Conservation (phyloP, 352 stramenopile genomes). For the Aphanomyces euteiches region DNA sequence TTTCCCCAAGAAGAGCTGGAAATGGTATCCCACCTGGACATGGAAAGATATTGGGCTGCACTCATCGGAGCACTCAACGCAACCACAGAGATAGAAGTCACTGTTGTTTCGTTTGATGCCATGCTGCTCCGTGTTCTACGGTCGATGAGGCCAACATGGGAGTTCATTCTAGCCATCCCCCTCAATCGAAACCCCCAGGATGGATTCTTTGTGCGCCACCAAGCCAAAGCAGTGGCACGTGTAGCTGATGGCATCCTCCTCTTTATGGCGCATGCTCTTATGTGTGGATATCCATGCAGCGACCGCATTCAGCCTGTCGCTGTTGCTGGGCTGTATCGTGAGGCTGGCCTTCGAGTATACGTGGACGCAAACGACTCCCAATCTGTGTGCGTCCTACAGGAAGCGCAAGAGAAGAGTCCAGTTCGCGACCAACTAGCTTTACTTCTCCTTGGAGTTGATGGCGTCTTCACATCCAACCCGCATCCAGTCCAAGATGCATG, state of each 20-base stretch:
- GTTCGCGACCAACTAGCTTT: slow-evolving; percentile 12
- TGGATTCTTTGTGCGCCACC: neutral
- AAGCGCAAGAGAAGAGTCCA: neutral
- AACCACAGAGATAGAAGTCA: neutral
- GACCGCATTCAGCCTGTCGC: neutral
- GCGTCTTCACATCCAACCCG: slow-evolving; percentile 27
- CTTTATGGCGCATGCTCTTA: slow-evolving; percentile 1
- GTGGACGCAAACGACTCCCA: slow-evolving; percentile 13
- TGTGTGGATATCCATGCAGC: neutral
- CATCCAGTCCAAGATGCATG: slow-evolving; percentile 12
- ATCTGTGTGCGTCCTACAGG: neutral
- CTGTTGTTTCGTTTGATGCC: slow-evolving; percentile 9
- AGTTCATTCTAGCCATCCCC: neutral
- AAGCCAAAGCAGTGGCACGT: slow-evolving; percentile 8
- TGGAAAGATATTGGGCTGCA: neutral
- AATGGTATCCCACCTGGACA: neutral
- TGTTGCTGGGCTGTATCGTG: slow-evolving; percentile 14
- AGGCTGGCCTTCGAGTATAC: slow-evolving; percentile 12
- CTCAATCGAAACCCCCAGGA: neutral
- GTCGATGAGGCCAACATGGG: slow-evolving; percentile 7
- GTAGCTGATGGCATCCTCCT: slow-evolving; percentile 24
- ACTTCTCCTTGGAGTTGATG: slow-evolving; percentile 15
- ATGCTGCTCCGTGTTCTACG: neutral
- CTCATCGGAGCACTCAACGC: neutral
- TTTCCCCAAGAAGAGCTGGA: slow-evolving; percentile 17